These are phyloP conservation scores for Stevia rebaudiana DNA, from an alignment of 140 eudicot species.

Conservation along the genomic window DNA sequence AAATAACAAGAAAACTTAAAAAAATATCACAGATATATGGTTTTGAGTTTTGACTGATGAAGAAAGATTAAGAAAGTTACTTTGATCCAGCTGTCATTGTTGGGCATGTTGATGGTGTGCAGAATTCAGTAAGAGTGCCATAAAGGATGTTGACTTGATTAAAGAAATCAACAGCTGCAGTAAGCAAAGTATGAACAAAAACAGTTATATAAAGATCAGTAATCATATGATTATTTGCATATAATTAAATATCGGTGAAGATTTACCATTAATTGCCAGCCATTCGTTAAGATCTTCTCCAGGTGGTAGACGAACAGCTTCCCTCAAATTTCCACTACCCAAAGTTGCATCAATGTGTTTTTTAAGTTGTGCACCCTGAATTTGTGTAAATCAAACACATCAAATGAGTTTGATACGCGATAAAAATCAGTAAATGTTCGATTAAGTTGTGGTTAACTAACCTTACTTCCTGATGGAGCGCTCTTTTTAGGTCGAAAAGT, in stretches of 20 bases:
- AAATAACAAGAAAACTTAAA: conserved; percentile 6
- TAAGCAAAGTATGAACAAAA: neutral
- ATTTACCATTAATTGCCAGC: conserved; percentile 59
- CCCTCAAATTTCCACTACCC: conserved; percentile 40
- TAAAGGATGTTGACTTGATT: conserved; percentile 58
- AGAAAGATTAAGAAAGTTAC: conserved; percentile 33
- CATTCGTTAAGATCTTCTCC: conserved; percentile 73
- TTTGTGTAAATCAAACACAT: neutral
- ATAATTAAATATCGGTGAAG: neutral
- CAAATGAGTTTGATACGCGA: neutral
- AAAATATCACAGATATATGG: neutral
- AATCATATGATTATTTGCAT: neutral
- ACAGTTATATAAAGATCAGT: neutral
- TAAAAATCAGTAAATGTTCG: neutral
- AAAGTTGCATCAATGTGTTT: conserved; percentile 20
- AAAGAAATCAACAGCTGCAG: conserved; percentile 60
- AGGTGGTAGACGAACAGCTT: conserved; percentile 67
- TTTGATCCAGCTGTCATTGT: conserved; percentile 63
- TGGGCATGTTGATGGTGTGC: conserved; percentile 55
- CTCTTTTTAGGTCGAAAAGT: conserved; percentile 69
- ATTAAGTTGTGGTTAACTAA: conserved; percentile 15
- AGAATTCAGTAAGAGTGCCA: conserved; percentile 52
- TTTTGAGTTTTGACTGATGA: neutral
- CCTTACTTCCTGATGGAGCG: conserved; percentile 73
- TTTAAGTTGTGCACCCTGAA: conserved; percentile 40